Evolutionary conservation across 345 rosid genomes (phyloP).

Genomic region (Pugionium cornutum): DNA sequence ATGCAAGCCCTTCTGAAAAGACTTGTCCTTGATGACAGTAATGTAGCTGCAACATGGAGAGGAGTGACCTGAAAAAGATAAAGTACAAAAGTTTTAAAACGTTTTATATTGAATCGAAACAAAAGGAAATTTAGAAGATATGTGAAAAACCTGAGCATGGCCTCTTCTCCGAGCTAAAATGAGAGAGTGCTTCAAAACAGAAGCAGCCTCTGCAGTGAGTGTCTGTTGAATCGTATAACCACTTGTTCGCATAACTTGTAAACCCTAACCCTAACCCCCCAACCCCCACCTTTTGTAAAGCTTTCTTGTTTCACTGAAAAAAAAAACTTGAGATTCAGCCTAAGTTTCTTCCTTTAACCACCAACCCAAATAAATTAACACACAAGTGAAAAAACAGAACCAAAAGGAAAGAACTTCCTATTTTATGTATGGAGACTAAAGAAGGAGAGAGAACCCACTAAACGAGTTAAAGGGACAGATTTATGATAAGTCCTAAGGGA

Average conservation of each 20-base stretch:
- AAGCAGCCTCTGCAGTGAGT: conserved; percentile 96
- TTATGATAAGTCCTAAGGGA: background rate
- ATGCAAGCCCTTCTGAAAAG: conserved; percentile 69
- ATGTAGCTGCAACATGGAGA: conserved; percentile 78
- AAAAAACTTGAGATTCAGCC: background rate
- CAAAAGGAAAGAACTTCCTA: conserved; percentile 22
- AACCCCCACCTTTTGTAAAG: conserved; percentile 31
- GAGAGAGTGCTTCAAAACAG: conserved; percentile 93
- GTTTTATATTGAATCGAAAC: background rate
- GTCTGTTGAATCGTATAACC: conserved; percentile 93
- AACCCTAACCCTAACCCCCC: conserved; percentile 66
- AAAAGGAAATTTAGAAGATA: background rate
- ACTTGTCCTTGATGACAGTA: conserved; percentile 57
- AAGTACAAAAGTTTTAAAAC: conserved; percentile 16
- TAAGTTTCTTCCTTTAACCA: conserved; percentile 24
- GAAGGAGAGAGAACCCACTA: conserved; percentile 25
- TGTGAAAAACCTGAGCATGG: conserved; percentile 69
- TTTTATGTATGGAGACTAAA: conserved; percentile 38
- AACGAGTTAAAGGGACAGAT: conserved; percentile 12
- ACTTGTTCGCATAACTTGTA: conserved; percentile 95
- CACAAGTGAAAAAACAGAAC: conserved; percentile 26
- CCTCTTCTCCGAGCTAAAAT: conserved; percentile 86
- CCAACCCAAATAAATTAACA: conserved; percentile 26
- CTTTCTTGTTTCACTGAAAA: conserved; percentile 16
- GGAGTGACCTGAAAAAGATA: conserved; percentile 61